Evolutionary conservation across 1,139 yeast genomes (phyloP).

Genomic region (Taiozyma onychis): DNA sequence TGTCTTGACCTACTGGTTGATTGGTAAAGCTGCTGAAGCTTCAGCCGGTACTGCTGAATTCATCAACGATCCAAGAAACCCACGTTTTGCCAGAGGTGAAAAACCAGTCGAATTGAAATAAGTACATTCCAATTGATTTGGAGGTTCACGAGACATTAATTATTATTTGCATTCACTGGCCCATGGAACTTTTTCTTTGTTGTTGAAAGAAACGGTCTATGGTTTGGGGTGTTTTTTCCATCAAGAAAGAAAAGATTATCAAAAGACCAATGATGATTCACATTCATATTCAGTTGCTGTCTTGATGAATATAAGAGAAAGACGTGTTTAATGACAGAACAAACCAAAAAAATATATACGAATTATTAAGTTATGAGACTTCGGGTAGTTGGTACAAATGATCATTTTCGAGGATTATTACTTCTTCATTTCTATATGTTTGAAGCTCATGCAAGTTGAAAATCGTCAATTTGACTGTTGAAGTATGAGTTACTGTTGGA

Average conservation of each 20-base stretch:
- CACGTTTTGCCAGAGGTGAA: constrained; percentile 57
- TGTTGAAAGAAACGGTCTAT: neutral
- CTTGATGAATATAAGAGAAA: neutral
- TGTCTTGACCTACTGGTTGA: constrained; percentile 48
- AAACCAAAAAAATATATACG: neutral
- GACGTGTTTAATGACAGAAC: constrained; percentile 10
- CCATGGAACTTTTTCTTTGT: neutral
- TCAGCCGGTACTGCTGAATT: constrained; percentile 54
- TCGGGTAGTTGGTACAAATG: neutral
- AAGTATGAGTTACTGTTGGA: constrained; percentile 1
- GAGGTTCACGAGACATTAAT: neutral
- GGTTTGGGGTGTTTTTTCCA: neutral
- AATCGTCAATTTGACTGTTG: constrained; percentile 5
- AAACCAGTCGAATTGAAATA: constrained; percentile 33
- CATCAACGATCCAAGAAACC: constrained; percentile 77
- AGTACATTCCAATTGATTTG: constrained; percentile 1
- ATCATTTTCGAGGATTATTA: neutral
- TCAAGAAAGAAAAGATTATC: neutral
- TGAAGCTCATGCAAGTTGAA: neutral
- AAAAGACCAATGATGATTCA: neutral
- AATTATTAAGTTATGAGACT: neutral
- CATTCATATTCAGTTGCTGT: constrained; percentile 1
- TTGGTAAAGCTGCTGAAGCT: constrained; percentile 52
- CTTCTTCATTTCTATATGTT: neutral
- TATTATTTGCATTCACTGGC: neutral